Evolutionary conservation across 192 early-diverging fungal species (phyloP).

Genomic region (Gonapodya prolifera): DNA sequence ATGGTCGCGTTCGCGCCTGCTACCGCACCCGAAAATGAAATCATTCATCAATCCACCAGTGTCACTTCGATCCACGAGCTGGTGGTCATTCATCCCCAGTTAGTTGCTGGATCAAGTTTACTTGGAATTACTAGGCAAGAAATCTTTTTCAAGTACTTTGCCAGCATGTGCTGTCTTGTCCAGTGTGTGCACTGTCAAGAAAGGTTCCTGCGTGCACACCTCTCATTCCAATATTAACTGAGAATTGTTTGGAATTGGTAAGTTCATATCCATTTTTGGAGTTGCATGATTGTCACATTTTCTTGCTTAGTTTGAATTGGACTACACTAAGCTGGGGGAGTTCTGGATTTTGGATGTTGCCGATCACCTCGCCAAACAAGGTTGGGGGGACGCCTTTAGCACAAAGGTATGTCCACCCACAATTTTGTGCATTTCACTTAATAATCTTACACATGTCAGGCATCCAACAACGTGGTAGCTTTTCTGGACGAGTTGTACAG

Average conservation of each 20-base stretch:
- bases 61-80: not conserved
- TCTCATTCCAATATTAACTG: not conserved
- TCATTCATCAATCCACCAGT: not conserved
- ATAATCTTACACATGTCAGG: not conserved
- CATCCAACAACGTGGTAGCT: not conserved
- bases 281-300: not conserved
- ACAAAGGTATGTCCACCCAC: not conserved
- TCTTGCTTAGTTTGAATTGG: not conserved
- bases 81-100: not conserved
- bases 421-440: not conserved
- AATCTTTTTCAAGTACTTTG: not conserved
- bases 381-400: not conserved
- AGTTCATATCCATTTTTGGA: not conserved
- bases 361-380: not conserved
- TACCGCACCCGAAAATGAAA: not conserved
- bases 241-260: not conserved
- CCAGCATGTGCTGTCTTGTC: not conserved
- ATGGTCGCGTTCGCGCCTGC: not conserved
- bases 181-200: not conserved
- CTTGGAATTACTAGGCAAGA: not conserved
- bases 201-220: not conserved
- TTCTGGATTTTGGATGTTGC: not conserved
- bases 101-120: not conserved
- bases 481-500: not conserved
- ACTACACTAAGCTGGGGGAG: not conserved